Percentiles rank a stretch among this genome's conserved stretches.
These are phyloP conservation scores for Cytospora mali DNA, from an alignment of 2,329 filamentous ascomycete species.

Conservation along the genomic window DNA sequence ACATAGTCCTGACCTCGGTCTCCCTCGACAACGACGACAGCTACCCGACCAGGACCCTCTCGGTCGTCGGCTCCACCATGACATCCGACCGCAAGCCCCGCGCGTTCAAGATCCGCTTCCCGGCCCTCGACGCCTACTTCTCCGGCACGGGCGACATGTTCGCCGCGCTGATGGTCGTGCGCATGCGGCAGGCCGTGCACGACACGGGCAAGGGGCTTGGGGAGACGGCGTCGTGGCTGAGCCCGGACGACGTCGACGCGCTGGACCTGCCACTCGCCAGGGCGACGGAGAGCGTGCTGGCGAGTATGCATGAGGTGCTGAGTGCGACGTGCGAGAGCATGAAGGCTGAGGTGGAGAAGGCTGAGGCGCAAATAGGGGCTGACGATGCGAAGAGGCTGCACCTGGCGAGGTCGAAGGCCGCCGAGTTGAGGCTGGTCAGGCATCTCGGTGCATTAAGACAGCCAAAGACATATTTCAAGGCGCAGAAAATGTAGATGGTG, in stretches of 20 bases:
- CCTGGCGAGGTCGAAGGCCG: constrained; percentile 76
- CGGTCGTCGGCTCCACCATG: constrained; percentile 74
- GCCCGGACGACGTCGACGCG: constrained; percentile 69
- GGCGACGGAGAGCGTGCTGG: constrained; percentile 83
- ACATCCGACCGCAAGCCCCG: constrained; percentile 66
- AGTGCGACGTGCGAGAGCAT: constrained; percentile 68
- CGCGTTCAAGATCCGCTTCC: constrained; percentile 87
- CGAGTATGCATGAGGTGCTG: constrained; percentile 89
- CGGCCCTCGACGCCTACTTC: constrained; percentile 89
- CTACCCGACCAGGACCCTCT: constrained; percentile 75
- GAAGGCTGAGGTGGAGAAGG: constrained; percentile 50
- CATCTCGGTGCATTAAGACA: constrained; percentile 69
- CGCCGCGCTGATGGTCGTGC: constrained; percentile 83
- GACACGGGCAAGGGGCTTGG: constrained; percentile 49
- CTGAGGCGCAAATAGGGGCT: constrained; percentile 44
- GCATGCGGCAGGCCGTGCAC: constrained; percentile 80
- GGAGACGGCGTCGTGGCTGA: constrained; percentile 69
- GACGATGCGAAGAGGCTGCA: constrained; percentile 60
- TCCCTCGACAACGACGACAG: constrained; percentile 57
- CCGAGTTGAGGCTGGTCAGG: constrained; percentile 81
- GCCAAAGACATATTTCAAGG: constrained; percentile 66
- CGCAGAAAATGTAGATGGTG: constrained; percentile 49
- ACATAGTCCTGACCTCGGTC: constrained; percentile 91
- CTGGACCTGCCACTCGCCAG: constrained; percentile 78
- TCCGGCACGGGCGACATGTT: constrained; percentile 99